Evolutionary conservation across 495 filamentous ascomycete genomes (phyloP).

Genomic region (Bombardia bombarda): DNA sequence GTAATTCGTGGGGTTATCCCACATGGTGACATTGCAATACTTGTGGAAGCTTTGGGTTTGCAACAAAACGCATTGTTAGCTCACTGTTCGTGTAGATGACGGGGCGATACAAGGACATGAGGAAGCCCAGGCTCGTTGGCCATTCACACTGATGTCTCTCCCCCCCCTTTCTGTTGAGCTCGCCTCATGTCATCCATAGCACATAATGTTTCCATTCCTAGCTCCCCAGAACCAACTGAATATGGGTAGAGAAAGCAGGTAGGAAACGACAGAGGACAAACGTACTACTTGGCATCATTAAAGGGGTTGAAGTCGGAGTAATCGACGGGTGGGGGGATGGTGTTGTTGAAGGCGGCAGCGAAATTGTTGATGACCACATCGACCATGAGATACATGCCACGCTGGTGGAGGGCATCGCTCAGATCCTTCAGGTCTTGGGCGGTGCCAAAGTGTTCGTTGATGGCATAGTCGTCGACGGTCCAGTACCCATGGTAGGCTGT

Average conservation of each 20-base stretch:
- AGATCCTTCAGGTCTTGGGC: constrained; percentile 50
- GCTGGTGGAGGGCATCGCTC: constrained; percentile 45
- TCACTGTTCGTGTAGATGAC: too few relatives aligned
- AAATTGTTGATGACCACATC: constrained; percentile 68
- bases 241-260: constrained; percentile 45
- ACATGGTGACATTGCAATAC: constrained; percentile 57
- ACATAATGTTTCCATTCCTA: neutral
- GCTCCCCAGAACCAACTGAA: constrained; percentile 24
- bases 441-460: constrained; percentile 57
- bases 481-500: constrained; percentile 62
- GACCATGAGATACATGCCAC: constrained; percentile 63
- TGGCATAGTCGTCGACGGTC: constrained; percentile 52
- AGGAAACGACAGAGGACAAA: neutral
- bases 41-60: constrained; percentile 49
- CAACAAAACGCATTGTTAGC: too few relatives aligned
- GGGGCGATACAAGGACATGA: too few relatives aligned
- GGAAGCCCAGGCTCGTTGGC: too few relatives aligned
- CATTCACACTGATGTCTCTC: too few relatives aligned
- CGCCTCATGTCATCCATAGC: too few relatives aligned
- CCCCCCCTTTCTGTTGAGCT: neutral
- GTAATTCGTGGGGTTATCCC: constrained; percentile 40
- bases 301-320: constrained; percentile 12
- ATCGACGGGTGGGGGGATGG: constrained; percentile 41
- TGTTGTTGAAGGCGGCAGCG: constrained; percentile 37
- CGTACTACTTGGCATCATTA: constrained; percentile 4